Conservation (phyloP, 2,329 filamentous ascomycete genomes). For the Passalora sequoiae region DNA sequence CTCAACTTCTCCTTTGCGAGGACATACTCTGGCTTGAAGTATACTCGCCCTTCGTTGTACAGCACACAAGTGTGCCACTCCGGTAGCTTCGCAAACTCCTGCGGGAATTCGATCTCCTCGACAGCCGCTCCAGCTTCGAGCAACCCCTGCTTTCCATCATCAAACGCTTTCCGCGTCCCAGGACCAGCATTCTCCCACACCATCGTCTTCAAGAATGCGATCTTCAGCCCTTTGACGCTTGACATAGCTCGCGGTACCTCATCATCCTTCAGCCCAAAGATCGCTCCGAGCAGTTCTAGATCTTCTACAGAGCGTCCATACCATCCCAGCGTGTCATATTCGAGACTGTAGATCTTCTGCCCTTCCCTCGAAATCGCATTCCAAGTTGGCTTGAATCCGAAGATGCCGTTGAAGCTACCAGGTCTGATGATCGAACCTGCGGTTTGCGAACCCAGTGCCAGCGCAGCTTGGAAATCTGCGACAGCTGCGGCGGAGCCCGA, state of each 20-base stretch:
- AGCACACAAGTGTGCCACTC: slow-evolving; percentile 52
- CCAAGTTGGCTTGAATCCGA: slow-evolving; percentile 63
- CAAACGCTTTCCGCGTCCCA: slow-evolving; percentile 35
- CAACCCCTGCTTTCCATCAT: slow-evolving; percentile 34
- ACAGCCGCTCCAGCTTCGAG: slow-evolving; percentile 49
- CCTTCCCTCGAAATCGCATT: slow-evolving; percentile 59
- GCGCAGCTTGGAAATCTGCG: slow-evolving; percentile 57
- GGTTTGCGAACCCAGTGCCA: slow-evolving; percentile 62
- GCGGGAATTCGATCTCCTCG: slow-evolving; percentile 51
- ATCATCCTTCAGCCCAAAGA: slow-evolving; percentile 54
- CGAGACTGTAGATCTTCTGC: slow-evolving; percentile 54
- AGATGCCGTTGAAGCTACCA: slow-evolving; percentile 60
- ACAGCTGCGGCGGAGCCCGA: slow-evolving; percentile 63
- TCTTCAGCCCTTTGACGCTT: slow-evolving; percentile 46
- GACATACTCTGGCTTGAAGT: slow-evolving; percentile 53
- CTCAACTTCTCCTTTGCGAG: slow-evolving; percentile 46
- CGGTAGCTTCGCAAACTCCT: slow-evolving; percentile 46
- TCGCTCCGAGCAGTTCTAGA: slow-evolving; percentile 51
- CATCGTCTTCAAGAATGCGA: slow-evolving; percentile 52
- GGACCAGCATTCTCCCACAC: slow-evolving; percentile 45
- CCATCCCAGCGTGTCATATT: slow-evolving; percentile 59
- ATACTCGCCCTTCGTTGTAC: slow-evolving; percentile 48
- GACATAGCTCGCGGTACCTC: slow-evolving; percentile 17
- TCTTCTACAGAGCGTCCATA: slow-evolving; percentile 56
- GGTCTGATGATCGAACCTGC: slow-evolving; percentile 61